Evolutionary conservation across 352 stramenopile genomes (phyloP), one percentile per base, ranked within the genome.

Genomic region (Phytophthora colocasiae): DNA sequence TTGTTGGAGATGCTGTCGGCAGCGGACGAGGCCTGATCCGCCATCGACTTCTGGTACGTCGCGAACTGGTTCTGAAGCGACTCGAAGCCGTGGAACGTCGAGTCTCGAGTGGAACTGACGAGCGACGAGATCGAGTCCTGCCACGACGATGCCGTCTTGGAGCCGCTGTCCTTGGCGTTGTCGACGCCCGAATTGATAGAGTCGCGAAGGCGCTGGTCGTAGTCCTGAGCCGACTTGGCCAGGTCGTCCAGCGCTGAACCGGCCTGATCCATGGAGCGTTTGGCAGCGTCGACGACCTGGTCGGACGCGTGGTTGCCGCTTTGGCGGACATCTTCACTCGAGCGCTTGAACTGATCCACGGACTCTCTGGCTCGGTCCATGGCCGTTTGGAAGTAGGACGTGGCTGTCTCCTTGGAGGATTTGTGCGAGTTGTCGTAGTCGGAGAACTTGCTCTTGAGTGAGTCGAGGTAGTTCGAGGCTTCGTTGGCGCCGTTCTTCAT

Each of bases 351-450:
- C 50, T 68, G 1, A 4, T 64, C 50, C 22, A 77, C 50, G 9
- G 52, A 72, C 4, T 34, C 47, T 8, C 44, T 69, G 22, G 70
- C 70, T 1, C 39, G 34, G 45, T 82, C 77, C 54, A 82, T 78
- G 17, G 69, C 73, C 19, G 57, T 12, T 38, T 81, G 58, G 44
- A 85, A 76, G 53, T 70, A 81, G 22, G 71, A 64, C 38, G 72
- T 71, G 45, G 72, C 51, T 26, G 70, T 73, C 31, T 81, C 73
- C 15, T 61, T 65, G 4, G 71, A 71, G 0, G 69, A 67, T 19
- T 74, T 69, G 72, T 86, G 52, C 24, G 75, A 62, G n/a, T 58
- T 69, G 52, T 87, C 75, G 48, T 82, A 81, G 53, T 78, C 66
- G 26, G 58, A 38, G 31, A 83, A 67, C 55, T 79, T 80, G 54